These are phyloP conservation scores for Lactifluus piperatus DNA, from an alignment of 768 basidiomycete genomes.

Conservation along the genomic window DNA sequence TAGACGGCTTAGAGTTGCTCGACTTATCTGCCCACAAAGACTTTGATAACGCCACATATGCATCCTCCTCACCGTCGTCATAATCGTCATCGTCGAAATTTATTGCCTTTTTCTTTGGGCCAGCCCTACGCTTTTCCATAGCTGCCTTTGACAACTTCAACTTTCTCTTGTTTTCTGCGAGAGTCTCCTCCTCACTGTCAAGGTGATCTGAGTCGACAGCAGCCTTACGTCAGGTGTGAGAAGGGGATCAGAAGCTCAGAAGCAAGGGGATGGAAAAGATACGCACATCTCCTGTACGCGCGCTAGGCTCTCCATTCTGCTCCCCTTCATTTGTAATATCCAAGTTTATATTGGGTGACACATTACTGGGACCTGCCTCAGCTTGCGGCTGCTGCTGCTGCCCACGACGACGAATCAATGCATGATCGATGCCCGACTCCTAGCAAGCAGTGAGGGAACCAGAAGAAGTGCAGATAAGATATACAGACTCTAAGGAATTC, in stretches of 20 bases:
- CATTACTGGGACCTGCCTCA: conserved; percentile 39
- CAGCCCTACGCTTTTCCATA: conserved; percentile 27
- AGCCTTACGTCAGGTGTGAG: not conserved
- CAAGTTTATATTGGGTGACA: conserved; percentile 10
- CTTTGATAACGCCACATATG: conserved; percentile 59
- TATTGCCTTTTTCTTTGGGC: conserved; percentile 19
- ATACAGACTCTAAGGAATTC: conserved; percentile 64
- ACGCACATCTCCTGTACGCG: conserved; percentile 1
- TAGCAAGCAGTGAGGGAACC: conserved; percentile 20
- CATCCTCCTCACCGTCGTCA: conserved; percentile 50
- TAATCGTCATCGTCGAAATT: conserved; percentile 37
- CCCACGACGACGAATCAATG: conserved; percentile 32
- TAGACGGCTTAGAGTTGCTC: conserved; percentile 44
- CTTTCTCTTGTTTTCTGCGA: conserved; percentile 18
- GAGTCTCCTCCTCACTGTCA: conserved; percentile 7
- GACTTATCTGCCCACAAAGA: conserved; percentile 32
- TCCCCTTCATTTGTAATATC: conserved; percentile 19
- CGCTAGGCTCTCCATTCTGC: conserved; percentile 18
- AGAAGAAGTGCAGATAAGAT: not conserved
- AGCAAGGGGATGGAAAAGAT: not conserved
- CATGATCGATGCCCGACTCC: conserved; percentile 46
- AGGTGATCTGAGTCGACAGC: conserved; percentile 19
- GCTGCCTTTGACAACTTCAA: conserved; percentile 19
- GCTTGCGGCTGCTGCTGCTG: conserved; percentile 30
- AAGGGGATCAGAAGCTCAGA: not conserved